These are phyloP conservation scores for Crithidia fasciculata DNA, from an alignment of 208 protist genomes.

Conservation along the genomic window DNA sequence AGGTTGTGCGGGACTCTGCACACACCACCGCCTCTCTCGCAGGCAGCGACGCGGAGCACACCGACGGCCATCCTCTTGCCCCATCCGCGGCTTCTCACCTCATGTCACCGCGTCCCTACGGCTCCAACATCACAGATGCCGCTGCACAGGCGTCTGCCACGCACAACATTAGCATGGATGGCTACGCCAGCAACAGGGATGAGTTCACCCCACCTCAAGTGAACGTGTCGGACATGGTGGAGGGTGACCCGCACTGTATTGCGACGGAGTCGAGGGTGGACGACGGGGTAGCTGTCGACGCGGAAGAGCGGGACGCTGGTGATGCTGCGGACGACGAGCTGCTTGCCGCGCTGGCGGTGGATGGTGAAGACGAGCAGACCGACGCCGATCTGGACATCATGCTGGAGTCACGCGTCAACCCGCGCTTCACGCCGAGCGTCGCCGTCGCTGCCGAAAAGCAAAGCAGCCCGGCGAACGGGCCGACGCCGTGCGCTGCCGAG, in stretches of 20 bases:
- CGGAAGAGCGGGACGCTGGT: too few relatives aligned
- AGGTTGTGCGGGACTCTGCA: too few relatives aligned
- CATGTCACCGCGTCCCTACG: too few relatives aligned
- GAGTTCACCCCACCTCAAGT: neutral
- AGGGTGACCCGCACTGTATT: neutral
- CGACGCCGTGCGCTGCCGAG: too few relatives aligned
- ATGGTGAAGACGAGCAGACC: neutral
- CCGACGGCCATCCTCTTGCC: too few relatives aligned
- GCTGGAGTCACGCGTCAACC: conserved; percentile 12
- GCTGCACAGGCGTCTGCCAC: neutral
- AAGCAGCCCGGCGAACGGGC: neutral
- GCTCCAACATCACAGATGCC: too few relatives aligned
- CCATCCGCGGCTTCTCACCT: too few relatives aligned
- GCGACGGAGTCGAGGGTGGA: neutral
- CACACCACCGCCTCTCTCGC: too few relatives aligned
- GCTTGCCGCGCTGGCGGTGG: neutral
- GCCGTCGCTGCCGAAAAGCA: neutral
- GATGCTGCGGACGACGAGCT: neutral
- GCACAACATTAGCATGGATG: neutral
- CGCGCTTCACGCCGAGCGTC: neutral
- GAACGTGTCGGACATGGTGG: neutral
- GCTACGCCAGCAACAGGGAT: neutral
- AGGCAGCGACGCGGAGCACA: too few relatives aligned
- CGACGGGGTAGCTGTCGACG: too few relatives aligned
- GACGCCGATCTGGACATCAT: neutral